A percentile compares a stretch with the other conserved stretches of the same genome.
Evolutionary conservation across 345 rosid genomes (phyloP).

Genomic region (Cardamine chenopodiifolia): DNA sequence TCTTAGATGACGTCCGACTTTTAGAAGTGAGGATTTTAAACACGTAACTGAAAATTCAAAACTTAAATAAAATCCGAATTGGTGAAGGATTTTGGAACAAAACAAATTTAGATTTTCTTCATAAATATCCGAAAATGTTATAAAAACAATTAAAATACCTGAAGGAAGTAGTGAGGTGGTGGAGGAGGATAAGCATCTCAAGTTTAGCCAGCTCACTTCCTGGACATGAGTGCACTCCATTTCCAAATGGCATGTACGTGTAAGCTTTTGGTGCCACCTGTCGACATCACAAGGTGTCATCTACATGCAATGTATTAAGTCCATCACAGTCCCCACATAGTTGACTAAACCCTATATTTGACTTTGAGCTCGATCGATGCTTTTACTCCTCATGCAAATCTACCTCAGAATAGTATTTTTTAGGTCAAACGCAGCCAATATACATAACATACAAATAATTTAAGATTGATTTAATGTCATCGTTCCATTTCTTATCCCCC

Average conservation of each 20-base stretch:
- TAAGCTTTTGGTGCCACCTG: conserved; percentile 82
- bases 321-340: conserved; percentile 23
- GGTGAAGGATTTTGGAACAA: neutral
- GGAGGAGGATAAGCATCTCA: conserved; percentile 85
- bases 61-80: neutral
- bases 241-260: conserved; percentile 92
- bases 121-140: neutral
- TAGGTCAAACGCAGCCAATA: neutral
- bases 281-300: conserved; percentile 47
- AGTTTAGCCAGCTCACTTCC: conserved; percentile 96
- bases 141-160: conserved; percentile 48
- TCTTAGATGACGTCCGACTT: too few relatives aligned
- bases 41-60: too few relatives aligned
- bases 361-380: neutral
- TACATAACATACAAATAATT: too few relatives aligned
- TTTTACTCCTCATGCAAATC: neutral
- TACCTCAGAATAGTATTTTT: neutral
- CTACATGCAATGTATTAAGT: conserved; percentile 39
- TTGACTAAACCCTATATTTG: conserved; percentile 30
- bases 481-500: conserved; percentile 2
- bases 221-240: conserved; percentile 96
- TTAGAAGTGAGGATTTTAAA: too few relatives aligned
- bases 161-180: conserved; percentile 77
- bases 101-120: neutral
- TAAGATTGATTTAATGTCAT: neutral